These are phyloP conservation scores for Wickerhamiella occidentalis DNA, from an alignment of 805 yeast genomes.

Conservation along the genomic window DNA sequence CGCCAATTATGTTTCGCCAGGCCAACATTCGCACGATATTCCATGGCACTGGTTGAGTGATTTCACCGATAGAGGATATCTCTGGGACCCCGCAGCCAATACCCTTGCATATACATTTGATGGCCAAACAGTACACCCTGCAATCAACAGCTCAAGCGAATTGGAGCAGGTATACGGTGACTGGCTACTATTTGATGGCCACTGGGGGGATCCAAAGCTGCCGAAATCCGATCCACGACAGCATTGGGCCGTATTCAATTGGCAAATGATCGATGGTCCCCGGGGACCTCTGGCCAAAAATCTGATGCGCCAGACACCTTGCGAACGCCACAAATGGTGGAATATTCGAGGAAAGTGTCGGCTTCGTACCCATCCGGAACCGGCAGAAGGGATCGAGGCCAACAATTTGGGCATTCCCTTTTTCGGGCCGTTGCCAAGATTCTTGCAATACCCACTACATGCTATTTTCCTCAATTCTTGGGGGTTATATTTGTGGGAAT, in stretches of 20 bases:
- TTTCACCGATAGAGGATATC: conserved; percentile 87
- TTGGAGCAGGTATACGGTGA: conserved; percentile 46
- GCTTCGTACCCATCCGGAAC: conserved; percentile 55
- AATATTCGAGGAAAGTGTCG: conserved; percentile 76
- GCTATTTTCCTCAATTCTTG: conserved; percentile 6
- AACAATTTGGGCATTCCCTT: conserved; percentile 13
- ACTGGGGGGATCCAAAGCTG: conserved; percentile 82
- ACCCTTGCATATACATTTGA: conserved; percentile 71
- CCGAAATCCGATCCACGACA: conserved; percentile 64
- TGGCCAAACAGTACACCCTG: conserved; percentile 38
- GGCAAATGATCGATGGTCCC: conserved; percentile 89
- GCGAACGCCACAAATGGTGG: conserved; percentile 90
- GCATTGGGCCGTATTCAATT: conserved; percentile 75
- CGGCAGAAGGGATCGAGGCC: conserved; percentile 75
- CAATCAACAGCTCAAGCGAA: conserved; percentile 33
- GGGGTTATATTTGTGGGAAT: background rate
- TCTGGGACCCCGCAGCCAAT: conserved; percentile 88
- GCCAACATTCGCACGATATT: conserved; percentile 89
- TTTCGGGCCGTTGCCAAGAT: conserved; percentile 14
- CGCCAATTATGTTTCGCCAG: conserved; percentile 92
- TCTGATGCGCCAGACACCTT: conserved; percentile 53
- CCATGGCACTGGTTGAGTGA: conserved; percentile 86
- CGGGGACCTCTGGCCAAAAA: conserved; percentile 78
- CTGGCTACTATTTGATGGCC: conserved; percentile 75
- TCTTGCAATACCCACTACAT: conserved; percentile 12